Evolutionary conservation across 768 basidiomycete species (phyloP).

Genomic region (Rhizopogon rudus): DNA sequence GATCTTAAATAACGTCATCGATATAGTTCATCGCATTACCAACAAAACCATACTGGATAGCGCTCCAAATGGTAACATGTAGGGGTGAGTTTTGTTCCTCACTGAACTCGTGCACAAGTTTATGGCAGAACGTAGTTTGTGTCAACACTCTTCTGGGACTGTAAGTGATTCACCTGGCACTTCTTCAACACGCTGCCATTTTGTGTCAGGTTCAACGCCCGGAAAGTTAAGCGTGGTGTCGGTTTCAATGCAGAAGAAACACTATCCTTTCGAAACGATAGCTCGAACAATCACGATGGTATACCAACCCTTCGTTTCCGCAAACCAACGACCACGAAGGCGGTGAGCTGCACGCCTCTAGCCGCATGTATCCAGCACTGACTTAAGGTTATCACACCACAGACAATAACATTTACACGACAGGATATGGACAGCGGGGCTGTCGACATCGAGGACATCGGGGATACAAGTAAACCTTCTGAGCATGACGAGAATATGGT

Average conservation of each 20-base stretch:
- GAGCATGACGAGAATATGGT: slow-evolving; percentile 4
- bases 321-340: slow-evolving; percentile 7
- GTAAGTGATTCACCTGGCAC: slow-evolving; percentile 8
- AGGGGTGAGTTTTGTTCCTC: slow-evolving; percentile 13
- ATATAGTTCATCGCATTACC: slow-evolving; percentile 20
- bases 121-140: slow-evolving; percentile 14
- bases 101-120: background rate
- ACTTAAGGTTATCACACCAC: background rate
- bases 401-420: slow-evolving; percentile 8
- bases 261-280: background rate
- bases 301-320: slow-evolving; percentile 12
- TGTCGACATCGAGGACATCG: slow-evolving; percentile 8
- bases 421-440: slow-evolving; percentile 3
- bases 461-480: slow-evolving; percentile 14
- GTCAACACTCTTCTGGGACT: slow-evolving; percentile 22
- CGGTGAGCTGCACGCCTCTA: slow-evolving; percentile 7
- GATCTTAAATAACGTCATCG: background rate
- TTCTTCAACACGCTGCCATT: background rate
- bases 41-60: slow-evolving; percentile 18
- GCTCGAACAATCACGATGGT: background rate
- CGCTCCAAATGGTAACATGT: slow-evolving; percentile 21
- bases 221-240: slow-evolving; percentile 10
- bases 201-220: slow-evolving; percentile 21
- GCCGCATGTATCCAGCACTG: no score
- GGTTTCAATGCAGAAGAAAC: slow-evolving; percentile 24